Base-by-base conservation (phyloP, 768 basidiomycete genomes). In the Rhodotorula babjevae region DNA sequence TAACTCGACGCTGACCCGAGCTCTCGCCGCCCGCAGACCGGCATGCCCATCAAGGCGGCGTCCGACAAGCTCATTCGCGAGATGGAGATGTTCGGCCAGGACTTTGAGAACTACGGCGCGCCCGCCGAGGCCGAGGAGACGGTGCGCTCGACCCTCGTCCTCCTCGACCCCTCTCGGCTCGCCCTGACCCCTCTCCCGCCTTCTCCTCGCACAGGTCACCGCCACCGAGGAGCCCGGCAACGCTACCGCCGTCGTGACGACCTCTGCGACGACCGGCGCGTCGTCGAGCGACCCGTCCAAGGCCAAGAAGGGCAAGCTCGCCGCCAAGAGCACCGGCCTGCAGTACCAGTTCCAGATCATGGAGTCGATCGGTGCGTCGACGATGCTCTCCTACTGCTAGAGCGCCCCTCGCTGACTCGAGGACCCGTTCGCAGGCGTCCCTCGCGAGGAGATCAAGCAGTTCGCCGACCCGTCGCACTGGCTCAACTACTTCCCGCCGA, bases 1-100 rank as follows among this genome's bases (percentile, higher is more conserved):
- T n/a, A 55, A 33, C 31, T 11, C 21, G n/a, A 1, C 27, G n/a
- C 60, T 47, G 11, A 31, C 47, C 21, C n/a, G 7, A n/a, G 18
- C 29, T 11, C 46, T 29, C 25, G 52, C 23, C 10, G 29, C 31
- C 18, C 27, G 33, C 64, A 75, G 74, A 99, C 96, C 11, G 96
- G 96, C 47, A 90, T 99, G 92, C 96, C 96, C 52, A 99, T 99
- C 85, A 98, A 97, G 87, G 95, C 96, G 15, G 89, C 94, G n/a
- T 85, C 95, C 16, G 96, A 99, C 85, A 99, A 97, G 81, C 90
- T 99, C 68, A 89, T 94, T 69, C 89, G 96, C 64, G 96, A 99
- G 82, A 93, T 98, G 81, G 93, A 93, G 78, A 83, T 97, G 82
- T 99, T 99, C 77, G 96, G 96, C 25, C 84, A 86, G 59, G 87